Percentiles rank a stretch among this genome's conserved stretches.
These are phyloP conservation scores for Phialophora tarda DNA, from an alignment of 2,329 filamentous ascomycete genomes.

Conservation along the genomic window DNA sequence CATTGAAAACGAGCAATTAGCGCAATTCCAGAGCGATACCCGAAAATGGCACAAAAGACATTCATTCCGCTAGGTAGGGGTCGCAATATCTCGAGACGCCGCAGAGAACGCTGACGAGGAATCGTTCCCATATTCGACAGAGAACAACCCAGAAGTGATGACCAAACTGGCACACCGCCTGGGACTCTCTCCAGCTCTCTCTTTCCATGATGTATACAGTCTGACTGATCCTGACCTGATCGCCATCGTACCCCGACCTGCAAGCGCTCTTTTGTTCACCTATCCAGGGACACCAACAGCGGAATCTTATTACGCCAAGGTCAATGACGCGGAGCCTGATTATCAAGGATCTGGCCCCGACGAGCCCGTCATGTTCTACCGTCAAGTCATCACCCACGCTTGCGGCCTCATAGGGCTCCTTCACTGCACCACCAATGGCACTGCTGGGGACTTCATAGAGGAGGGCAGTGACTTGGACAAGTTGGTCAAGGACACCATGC, in stretches of 20 bases:
- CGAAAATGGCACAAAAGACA: slow-evolving; percentile 27
- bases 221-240: slow-evolving; percentile 58
- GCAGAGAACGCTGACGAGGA: slow-evolving; percentile 5
- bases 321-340: slow-evolving; percentile 50
- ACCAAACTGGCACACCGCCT: slow-evolving; percentile 57
- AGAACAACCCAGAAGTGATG: slow-evolving; percentile 64
- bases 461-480: slow-evolving; percentile 53
- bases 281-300: slow-evolving; percentile 45
- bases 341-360: slow-evolving; percentile 56
- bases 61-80: slow-evolving; percentile 30
- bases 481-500: slow-evolving; percentile 53
- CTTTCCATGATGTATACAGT: slow-evolving; percentile 61
- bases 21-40: not conserved
- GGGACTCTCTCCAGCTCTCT: slow-evolving; percentile 54
- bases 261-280: slow-evolving; percentile 61
- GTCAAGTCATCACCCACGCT: slow-evolving; percentile 63
- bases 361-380: slow-evolving; percentile 64
- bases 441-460: slow-evolving; percentile 50
- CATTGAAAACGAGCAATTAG: not conserved
- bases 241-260: slow-evolving; percentile 58
- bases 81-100: not conserved
- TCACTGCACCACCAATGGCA: slow-evolving; percentile 60
- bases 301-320: slow-evolving; percentile 47
- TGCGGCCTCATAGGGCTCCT: slow-evolving; percentile 65
- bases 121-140: slow-evolving; percentile 38